Base-by-base conservation (phyloP, 73 alveolate genomes). In the Tetrahymena malaccensis region DNA sequence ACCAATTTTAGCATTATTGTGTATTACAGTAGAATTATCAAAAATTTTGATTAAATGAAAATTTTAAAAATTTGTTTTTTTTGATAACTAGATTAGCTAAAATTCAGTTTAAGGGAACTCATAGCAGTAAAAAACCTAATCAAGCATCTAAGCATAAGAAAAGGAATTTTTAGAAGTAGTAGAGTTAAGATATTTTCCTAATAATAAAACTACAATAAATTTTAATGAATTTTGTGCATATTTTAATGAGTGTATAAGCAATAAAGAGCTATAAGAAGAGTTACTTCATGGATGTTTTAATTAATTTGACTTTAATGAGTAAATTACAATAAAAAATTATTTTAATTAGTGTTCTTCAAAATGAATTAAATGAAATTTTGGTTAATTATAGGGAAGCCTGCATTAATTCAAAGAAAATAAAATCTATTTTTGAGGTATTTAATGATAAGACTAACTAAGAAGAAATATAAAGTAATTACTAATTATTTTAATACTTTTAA, bases 101-200 rank as follows among this genome's bases (percentile, higher is more conserved):
- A 50, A 15, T 15, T 50, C 83, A 13, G 83, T 50, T 21, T 70
- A n/a, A 27, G 17, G 25, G 0, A 70, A n/a, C 31, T 27, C 89
- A 4, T 8, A 31, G 37, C 37, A n/a, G 37, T 25, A 70, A 70
- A 70, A 70, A 70, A n/a, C 40, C 3, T 70, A n/a, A 70, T 70
- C 34, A 22, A 70, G 37, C 37, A 33, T 13, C 19, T 15, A n/a
- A 70, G 89, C 6, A 4, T 25, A 33, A 17, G 89, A 70, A 70
- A 70, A 70, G 37, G 89, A 70, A 8, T 70, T 70, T 70, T n/a
- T 70, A 27, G 89, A 70, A 10, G 96, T 94, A 10, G 93, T 94
- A 85, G 96, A 94, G 57, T 85, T 94, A 43, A 94, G 93, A 93
- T 94, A 94, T 35, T 94, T 94, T 85, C 96, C 96, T 22, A 94